Evolutionary conservation across 176 grass and related monocot species (phyloP).

Genomic region (Zizania latifolia): DNA sequence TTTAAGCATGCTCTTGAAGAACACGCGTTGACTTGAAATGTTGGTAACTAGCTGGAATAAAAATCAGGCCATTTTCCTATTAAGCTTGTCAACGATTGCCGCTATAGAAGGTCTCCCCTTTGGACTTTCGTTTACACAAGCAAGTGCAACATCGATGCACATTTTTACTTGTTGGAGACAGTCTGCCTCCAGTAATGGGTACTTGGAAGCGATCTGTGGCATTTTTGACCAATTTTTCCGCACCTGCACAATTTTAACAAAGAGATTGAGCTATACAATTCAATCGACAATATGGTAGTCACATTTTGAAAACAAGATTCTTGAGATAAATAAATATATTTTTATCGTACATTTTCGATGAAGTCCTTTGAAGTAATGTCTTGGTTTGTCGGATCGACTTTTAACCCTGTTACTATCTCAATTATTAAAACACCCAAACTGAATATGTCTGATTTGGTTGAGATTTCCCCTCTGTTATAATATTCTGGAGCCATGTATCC

Average conservation of each 20-base stretch:
- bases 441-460: slow-evolving; percentile 30
- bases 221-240: slow-evolving; percentile 6
- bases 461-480: slow-evolving; percentile 26
- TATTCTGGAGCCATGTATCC: slow-evolving; percentile 34
- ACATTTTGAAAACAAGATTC: neutral
- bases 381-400: neutral
- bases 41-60: neutral
- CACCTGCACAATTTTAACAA: slow-evolving; percentile 1
- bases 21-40: neutral
- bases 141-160: slow-evolving; percentile 10
- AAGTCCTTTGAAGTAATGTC: neutral
- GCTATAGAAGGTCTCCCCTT: neutral
- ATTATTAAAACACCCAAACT: slow-evolving; percentile 8
- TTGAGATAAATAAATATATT: neutral
- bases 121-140: neutral
- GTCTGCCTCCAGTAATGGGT: slow-evolving; percentile 13
- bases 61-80: neutral
- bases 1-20: neutral
- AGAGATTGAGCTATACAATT: neutral
- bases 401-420: neutral
- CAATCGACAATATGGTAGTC: neutral
- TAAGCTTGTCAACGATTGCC: neutral
- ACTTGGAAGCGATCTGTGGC: slow-evolving; percentile 5
- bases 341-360: neutral
- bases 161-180: slow-evolving; percentile 12